Evolutionary conservation across 2,329 filamentous ascomycete species (phyloP).

Genomic region (Lecanoromycetidae sp.): DNA sequence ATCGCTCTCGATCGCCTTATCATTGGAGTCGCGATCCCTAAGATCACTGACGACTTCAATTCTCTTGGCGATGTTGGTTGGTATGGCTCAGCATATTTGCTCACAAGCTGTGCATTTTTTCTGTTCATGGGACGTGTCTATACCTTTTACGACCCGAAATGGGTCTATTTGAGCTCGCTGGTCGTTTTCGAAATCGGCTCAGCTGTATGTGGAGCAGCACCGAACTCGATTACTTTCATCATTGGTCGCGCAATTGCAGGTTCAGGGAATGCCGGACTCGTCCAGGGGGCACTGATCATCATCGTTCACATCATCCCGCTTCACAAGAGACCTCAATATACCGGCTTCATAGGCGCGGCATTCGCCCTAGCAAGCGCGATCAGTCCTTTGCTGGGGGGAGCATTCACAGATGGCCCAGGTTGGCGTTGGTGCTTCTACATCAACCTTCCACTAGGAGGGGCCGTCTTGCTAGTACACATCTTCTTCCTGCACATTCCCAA

Average conservation of each 20-base stretch:
- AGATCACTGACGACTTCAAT: slow-evolving; percentile 31
- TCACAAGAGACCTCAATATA: slow-evolving; percentile 20
- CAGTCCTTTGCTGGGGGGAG: slow-evolving; percentile 20
- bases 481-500: slow-evolving; percentile 4
- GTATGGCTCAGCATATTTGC: slow-evolving; percentile 30
- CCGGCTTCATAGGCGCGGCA: slow-evolving; percentile 17
- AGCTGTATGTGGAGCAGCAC: slow-evolving; percentile 23
- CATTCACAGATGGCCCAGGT: slow-evolving; percentile 6
- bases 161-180: slow-evolving; percentile 24
- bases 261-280: slow-evolving; percentile 23
- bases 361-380: slow-evolving; percentile 13
- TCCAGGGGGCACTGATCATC: slow-evolving; percentile 19
- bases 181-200: slow-evolving; percentile 26
- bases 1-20: slow-evolving; percentile 7
- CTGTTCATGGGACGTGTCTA: slow-evolving; percentile 35
- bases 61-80: slow-evolving; percentile 31
- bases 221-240: slow-evolving; percentile 23
- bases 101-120: slow-evolving; percentile 33
- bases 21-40: slow-evolving; percentile 24
- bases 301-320: slow-evolving; percentile 20
- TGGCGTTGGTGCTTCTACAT: slow-evolving; percentile 14
- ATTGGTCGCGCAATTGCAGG: slow-evolving; percentile 26
- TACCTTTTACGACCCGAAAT: slow-evolving; percentile 32
- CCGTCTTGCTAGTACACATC: background rate
- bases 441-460: slow-evolving; percentile 19